These are phyloP conservation scores for Hypoxylon sp. DNA, from an alignment of 2,329 filamentous ascomycete genomes.

Conservation along the genomic window DNA sequence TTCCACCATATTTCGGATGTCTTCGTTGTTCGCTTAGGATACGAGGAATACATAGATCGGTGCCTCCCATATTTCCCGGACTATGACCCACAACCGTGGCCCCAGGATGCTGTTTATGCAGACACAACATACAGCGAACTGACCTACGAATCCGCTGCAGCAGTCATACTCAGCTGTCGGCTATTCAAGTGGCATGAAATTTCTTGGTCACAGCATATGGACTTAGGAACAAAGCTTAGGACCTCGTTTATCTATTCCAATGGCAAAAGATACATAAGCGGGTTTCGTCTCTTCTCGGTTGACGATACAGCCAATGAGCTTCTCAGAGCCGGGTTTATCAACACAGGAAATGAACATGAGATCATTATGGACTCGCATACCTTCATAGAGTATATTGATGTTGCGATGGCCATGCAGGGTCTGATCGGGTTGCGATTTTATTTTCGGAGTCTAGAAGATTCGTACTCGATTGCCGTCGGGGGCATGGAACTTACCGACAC, in stretches of 20 bases:
- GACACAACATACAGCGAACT: not conserved
- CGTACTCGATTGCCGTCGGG: slow-evolving; percentile 12
- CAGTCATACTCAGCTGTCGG: slow-evolving; percentile 28
- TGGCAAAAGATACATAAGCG: slow-evolving; percentile 31
- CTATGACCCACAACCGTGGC: not conserved
- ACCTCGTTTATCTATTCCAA: slow-evolving; percentile 27
- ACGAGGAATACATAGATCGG: slow-evolving; percentile 23
- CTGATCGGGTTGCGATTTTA: slow-evolving; percentile 30
- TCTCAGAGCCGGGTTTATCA: slow-evolving; percentile 25
- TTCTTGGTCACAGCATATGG: slow-evolving; percentile 3
- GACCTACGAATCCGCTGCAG: not conserved
- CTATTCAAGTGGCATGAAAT: slow-evolving; percentile 31
- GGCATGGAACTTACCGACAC: slow-evolving; percentile 16
- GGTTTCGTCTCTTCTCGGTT: slow-evolving; percentile 18
- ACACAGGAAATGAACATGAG: slow-evolving; percentile 10
- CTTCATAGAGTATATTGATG: slow-evolving; percentile 22
- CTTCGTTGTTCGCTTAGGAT: slow-evolving; percentile 28
- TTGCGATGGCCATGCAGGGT: slow-evolving; percentile 18
- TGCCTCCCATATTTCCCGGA: no score
- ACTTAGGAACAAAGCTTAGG: slow-evolving; percentile 12
- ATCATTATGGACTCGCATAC: slow-evolving; percentile 10
- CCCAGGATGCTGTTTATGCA: slow-evolving; percentile 1
- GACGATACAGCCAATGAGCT: not conserved
- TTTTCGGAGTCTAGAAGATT: slow-evolving; percentile 8
- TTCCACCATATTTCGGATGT: slow-evolving; percentile 27